Evolutionary conservation across 2,329 filamentous ascomycete species (phyloP), one percentile per base, ranked within the genome.

Genomic region (Triangularia setosa): DNA sequence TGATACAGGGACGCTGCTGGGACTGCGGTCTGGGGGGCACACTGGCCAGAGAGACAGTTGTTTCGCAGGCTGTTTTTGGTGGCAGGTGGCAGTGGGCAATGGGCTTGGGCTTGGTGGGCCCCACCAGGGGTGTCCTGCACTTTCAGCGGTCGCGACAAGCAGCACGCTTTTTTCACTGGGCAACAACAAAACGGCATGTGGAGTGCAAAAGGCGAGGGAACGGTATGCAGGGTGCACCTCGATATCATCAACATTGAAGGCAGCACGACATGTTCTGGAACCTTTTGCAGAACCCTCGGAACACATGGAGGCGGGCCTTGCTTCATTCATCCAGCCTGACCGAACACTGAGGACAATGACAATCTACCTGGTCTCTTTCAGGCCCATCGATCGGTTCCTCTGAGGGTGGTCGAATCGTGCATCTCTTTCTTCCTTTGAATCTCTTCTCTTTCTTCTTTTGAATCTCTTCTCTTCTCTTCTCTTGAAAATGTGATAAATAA

Each of bases 101-200:
- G 61, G 63, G 58, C 48, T 44, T 61, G 52, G 63, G 62, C 35
- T 65, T 59, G 58, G 58, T 28, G 58, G 58, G 40, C 24, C 27
- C 58, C 58, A 52, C 57, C 60, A n/a, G 53, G 63, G 56, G 24
- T 52, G 25, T 55, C 62, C 35, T 63, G 63, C 64, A 59, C 25
- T 60, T 57, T 56, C 60, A 44, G 35, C 35, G 62, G 61, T 64
- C 66, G 63, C 62, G 63, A 66, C 64, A 65, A 64, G 60, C 59
- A 58, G 61, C 58, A 62, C 62, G 27, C 60, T 64, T 60, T 69
- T 69, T 68, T 63, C 67, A 68, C 69, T 65, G 67, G 69, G 69
- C 69, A 71, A 71, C 67, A 69, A 55, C 59, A 59, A 18, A 56
- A 44, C 55, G 58, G 65, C 58, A 56, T 44, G 62, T 64, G 65